Percentiles rank a stretch among this genome's conserved stretches.
Evolutionary conservation across 768 basidiomycete genomes (phyloP).

Genomic region (Trametes elegans): DNA sequence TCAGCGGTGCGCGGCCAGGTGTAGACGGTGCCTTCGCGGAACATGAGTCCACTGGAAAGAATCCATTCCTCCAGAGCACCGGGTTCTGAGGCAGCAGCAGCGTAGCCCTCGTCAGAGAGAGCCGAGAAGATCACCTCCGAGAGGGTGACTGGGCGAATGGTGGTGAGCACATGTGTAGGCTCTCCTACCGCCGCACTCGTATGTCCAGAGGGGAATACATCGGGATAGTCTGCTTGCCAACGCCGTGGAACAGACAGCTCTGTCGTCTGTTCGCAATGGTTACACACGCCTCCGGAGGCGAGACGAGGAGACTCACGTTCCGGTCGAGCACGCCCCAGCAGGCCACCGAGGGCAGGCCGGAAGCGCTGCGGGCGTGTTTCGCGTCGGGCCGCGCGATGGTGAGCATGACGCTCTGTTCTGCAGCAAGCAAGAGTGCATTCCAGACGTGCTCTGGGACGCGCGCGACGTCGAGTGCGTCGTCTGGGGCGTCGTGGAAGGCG

Average conservation of each 20-base stretch:
- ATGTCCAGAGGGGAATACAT: slow-evolving; percentile 6
- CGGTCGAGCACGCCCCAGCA: slow-evolving; percentile 38
- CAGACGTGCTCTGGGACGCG: slow-evolving; percentile 15
- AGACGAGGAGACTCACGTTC: slow-evolving; percentile 33
- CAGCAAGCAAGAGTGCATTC: slow-evolving; percentile 4
- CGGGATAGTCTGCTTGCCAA: slow-evolving; percentile 20
- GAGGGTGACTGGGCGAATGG: slow-evolving; percentile 19
- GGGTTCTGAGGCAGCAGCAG: slow-evolving; percentile 17
- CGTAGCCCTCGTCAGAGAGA: slow-evolving; percentile 24
- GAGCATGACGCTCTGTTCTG: slow-evolving; percentile 8
- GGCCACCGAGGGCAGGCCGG: slow-evolving; percentile 8
- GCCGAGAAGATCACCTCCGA: slow-evolving; percentile 27
- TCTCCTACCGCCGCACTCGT: not conserved
- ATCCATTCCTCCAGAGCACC: slow-evolving; percentile 26
- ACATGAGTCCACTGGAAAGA: slow-evolving; percentile 32
- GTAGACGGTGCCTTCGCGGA: slow-evolving; percentile 50
- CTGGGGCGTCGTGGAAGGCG: slow-evolving; percentile 10
- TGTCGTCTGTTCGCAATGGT: not conserved
- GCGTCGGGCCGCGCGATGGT: slow-evolving; percentile 14
- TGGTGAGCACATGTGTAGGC: slow-evolving; percentile 17
- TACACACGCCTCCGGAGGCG: slow-evolving; percentile 20
- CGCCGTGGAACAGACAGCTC: slow-evolving; percentile 10
- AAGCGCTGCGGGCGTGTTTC: not conserved
- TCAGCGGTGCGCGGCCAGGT: slow-evolving; percentile 25
- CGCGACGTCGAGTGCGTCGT: not conserved